Conservation (phyloP, 345 rosid genomes). For the Eucalyptus pauciflora region DNA sequence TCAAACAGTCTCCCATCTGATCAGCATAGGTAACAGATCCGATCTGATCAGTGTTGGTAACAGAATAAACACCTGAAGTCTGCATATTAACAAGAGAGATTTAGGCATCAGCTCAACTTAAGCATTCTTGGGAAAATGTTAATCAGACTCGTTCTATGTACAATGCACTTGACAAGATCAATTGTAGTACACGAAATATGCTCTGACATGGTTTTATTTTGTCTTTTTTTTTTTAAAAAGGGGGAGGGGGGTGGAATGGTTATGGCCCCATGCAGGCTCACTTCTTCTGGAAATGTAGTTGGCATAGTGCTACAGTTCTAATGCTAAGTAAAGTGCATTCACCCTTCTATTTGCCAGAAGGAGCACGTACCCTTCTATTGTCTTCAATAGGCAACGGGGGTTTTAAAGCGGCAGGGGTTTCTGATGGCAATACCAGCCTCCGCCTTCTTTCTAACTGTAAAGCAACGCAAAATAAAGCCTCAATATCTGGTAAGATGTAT, state of each 20-base stretch:
- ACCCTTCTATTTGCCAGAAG: neutral
- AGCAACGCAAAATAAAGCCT: neutral
- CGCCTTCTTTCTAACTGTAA: conserved; percentile 51
- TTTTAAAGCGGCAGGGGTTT: neutral
- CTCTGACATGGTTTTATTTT: neutral
- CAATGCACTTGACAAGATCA: too few species aligned
- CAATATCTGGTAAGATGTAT: neutral
- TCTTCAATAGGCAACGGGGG: neutral
- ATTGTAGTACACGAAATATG: neutral
- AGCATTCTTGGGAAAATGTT: neutral
- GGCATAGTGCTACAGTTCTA: neutral
- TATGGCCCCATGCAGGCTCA: neutral
- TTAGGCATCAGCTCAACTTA: neutral
- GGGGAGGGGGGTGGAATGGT: neutral
- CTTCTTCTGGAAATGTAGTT: neutral
- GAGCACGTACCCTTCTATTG: neutral
- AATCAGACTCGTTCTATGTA: conserved; percentile 15
- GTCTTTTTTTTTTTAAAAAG: neutral
- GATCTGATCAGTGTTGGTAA: conserved; percentile 34
- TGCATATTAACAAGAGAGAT: conserved; percentile 12
- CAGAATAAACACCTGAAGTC: conserved; percentile 1
- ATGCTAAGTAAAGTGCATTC: neutral
- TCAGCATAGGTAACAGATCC: conserved; percentile 24
- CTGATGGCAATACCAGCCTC: conserved; percentile 25
- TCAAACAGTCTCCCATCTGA: conserved; percentile 53